Conservation (phyloP, 805 yeast species). For the Ogataea sp. region DNA sequence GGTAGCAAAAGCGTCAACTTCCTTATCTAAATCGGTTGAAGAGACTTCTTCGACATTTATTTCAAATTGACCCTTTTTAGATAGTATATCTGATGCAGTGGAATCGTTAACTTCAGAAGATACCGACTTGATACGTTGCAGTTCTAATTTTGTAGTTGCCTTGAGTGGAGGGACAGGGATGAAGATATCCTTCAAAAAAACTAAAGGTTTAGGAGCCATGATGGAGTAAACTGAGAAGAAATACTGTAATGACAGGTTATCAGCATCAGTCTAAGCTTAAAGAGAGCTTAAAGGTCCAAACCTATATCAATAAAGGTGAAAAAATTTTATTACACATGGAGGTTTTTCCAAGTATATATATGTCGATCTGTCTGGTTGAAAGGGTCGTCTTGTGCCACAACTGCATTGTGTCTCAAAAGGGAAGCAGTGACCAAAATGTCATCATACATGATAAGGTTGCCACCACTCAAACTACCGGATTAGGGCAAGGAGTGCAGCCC, state of each 20-base stretch:
- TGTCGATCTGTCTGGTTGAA: too few species aligned
- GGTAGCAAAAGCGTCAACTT: constrained; percentile 3
- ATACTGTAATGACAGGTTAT: not conserved
- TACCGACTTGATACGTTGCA: constrained; percentile 6
- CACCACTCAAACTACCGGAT: too few species aligned
- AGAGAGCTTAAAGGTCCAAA: too few species aligned
- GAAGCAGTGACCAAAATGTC: too few species aligned
- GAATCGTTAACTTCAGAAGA: not conserved
- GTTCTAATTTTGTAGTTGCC: constrained; percentile 7
- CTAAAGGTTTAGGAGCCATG: not conserved
- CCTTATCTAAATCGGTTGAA: constrained; percentile 7
- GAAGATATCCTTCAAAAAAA: constrained; percentile 15
- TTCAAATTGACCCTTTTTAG: not conserved
- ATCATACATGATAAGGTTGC: too few species aligned
- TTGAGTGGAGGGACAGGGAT: constrained; percentile 17
- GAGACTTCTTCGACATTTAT: constrained; percentile 1
- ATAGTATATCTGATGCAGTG: not conserved
- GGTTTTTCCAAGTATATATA: too few species aligned
- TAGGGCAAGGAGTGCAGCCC: too few species aligned
- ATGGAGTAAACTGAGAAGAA: not conserved
- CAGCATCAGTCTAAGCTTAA: too few species aligned
- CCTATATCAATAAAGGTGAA: too few species aligned
- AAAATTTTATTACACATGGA: too few species aligned
- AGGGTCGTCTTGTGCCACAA: too few species aligned
- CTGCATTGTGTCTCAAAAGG: too few species aligned